Base-by-base conservation (phyloP, 2,329 filamentous ascomycete species). In the Diplodia mutila region DNA sequence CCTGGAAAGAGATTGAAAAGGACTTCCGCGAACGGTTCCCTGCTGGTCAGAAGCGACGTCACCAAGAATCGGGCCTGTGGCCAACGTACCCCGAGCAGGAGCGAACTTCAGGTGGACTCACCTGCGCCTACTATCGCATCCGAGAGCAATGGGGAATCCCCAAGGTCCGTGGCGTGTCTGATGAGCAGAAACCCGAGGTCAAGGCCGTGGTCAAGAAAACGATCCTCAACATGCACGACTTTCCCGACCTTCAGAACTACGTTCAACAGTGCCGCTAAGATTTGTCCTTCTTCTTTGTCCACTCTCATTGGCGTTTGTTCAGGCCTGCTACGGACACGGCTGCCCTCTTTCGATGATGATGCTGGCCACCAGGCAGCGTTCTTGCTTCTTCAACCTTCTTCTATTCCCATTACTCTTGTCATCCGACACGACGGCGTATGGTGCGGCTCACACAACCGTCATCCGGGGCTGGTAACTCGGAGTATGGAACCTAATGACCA, bases 111-210 rank as follows among this genome's bases (percentile, higher is more conserved):
- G 66, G 66, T 14, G 66, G 66, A 9, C 37, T 67, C 12, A 67
- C 66, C 2, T 67, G 66, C 39, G 66, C 66, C 25, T 67, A 67
- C 57, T 67, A 67, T 27, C 66, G 66, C 51, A 67, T 67, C 34
- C 66, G 66, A 11, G 66, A 67, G n/a, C 34, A 53, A 21, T 67
- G 66, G 66, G 66, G 66, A 18, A 67, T 67, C 23, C 49, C 57
- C 7, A 67, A 67, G 34, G 66, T 67, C 34, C 66, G 66, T 11
- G 66, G 66, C 14, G 66, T 67, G 6, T 61, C 66, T 23, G 66
- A 67, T 32, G 66, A 67, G 9, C 39, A 63, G 37, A 67, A 67
- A 51, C 49, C 57, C 12, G 66, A 67, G 21, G 66, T 67, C 27
- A 67, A 64, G 39, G 4, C 48, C 5, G 66, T 67, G 18, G 66